Evolutionary conservation across 2,329 filamentous ascomycete genomes (phyloP).

Genomic region (Pestalotiopsis sp.): DNA sequence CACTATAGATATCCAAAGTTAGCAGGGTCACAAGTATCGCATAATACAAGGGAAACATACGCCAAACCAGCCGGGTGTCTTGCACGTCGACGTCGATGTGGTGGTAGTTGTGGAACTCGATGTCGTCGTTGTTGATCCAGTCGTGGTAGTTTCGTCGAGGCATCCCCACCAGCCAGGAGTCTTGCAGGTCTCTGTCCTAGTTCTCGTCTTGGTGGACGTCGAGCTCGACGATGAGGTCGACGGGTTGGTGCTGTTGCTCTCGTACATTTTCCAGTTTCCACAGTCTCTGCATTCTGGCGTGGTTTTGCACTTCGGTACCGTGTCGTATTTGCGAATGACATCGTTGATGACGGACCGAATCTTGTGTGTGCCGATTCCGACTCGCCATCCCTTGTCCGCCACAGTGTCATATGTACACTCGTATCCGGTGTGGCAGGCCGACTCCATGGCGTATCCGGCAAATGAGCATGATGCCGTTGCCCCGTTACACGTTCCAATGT

Average conservation of each 20-base stretch:
- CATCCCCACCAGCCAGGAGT: constrained; percentile 86
- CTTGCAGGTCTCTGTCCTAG: constrained; percentile 82
- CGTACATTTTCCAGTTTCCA: constrained; percentile 90
- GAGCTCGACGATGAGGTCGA: constrained; percentile 61
- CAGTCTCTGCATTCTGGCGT: constrained; percentile 88
- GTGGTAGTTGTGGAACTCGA: constrained; percentile 50
- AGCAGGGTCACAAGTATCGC: constrained; percentile 22
- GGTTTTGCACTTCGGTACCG: constrained; percentile 73
- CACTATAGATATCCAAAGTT: constrained; percentile 28
- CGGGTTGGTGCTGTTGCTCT: constrained; percentile 86
- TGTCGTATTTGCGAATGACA: constrained; percentile 81
- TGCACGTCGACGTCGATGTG: constrained; percentile 56
- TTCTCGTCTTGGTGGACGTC: constrained; percentile 61
- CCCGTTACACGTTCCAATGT: constrained; percentile 90
- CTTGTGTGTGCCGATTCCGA: constrained; percentile 88
- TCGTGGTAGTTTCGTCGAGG: constrained; percentile 65
- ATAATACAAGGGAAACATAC: not conserved
- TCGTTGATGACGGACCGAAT: constrained; percentile 87
- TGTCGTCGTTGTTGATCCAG: constrained; percentile 43
- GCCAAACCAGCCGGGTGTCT: constrained; percentile 58
- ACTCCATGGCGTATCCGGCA: constrained; percentile 91
- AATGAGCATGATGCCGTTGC: constrained; percentile 88
- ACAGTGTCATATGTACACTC: constrained; percentile 95
- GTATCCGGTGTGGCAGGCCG: constrained; percentile 85
- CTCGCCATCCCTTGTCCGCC: constrained; percentile 86